Base-by-base conservation (phyloP, 495 filamentous ascomycete genomes). In the Friedmanniomyces simplex region DNA sequence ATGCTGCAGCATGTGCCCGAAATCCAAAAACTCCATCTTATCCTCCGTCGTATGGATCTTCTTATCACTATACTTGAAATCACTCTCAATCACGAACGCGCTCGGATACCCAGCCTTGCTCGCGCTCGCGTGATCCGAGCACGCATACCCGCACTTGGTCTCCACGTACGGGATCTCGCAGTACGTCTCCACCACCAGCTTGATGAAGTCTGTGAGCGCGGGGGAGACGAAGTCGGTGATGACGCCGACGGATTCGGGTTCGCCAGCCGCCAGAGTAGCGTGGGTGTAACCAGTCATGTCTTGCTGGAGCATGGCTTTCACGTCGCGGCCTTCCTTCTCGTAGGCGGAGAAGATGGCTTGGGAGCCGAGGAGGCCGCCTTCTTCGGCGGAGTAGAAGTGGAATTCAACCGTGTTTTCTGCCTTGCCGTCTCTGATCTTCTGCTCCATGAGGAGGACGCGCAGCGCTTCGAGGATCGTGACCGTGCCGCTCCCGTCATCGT, bases 241-340 rank as follows among this genome's bases (percentile, higher is more conserved):
- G 37, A 99, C 88, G 25, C 93, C 91, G 2, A 97, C 86, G 24
- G 82, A 83, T 76, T 97, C 94, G 16, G 82, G 76, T 67, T 86
- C 78, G 46, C 91, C 91, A 13, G 89, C 87, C 55, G 89, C 82
- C 16, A 94, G 73, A 0, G 93, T 95, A 41, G 83, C 84, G 57
- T 89, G 82, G 4, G 89, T 78, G 68, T 85, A 96, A 11, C 93
- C 93, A 1, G 93, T 97, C 93, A 97, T 99, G 69, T 99, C 93
- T 70, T 99, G 93, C 75, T 99, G 94, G 45, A 99, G 77, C 93
- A 99, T 97, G 24, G 93, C 93, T 72, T 91, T 93, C 67, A 99
- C 78, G 60, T 95, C 83, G 20, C 84, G 76, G 25, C 78, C 76
- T 22, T 80, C 66, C 66, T 83, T 82, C 69, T 88, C 87, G 67